Base-by-base conservation (phyloP, 768 basidiomycete genomes). In the Leccinum variicolor region DNA sequence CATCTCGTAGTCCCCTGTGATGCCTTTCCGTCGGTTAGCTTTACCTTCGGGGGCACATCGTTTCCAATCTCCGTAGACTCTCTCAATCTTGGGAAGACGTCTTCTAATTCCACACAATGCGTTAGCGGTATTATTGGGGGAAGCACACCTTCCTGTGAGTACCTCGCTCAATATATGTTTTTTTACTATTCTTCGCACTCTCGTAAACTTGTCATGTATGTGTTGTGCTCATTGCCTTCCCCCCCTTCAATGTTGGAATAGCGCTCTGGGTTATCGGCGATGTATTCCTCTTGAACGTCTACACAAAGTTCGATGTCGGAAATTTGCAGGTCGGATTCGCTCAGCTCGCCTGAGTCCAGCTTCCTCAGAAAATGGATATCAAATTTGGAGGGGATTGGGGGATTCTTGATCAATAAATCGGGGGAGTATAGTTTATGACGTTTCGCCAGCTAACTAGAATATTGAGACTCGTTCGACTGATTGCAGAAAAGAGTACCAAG, bases 171-270 rank as follows among this genome's bases (percentile, higher is more conserved):
- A 31, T 23, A 15, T 17, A 23, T 14, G 17, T n/a, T n/a, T n/a
- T 7, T 21, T 8, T n/a, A 36, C 15, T 39, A 17, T n/a, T 15
- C 7, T 14, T 19, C 7, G 23, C 15, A 21, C 25, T 10, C 49
- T 21, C 13, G 26, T 15, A 4, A 15, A 25, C 25, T 4, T 26
- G 10, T 28, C 4, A 26, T 8, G 3, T 46, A 7, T 17, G 68
- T 65, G 50, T 60, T 21, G 29, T 31, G n/a, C n/a, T 26, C 66
- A 50, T 31, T 29, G 7, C 1, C 6, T 15, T 46, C n/a, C 8
- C 13, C 14, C 19, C 11, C 7, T 46, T 6, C 6, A 23, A 15
- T 15, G 17, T 21, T 23, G 21, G 3, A 17, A 50, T 21, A 50
- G 49, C 49, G 13, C 29, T 50, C 11, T 50, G 49, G 49, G 17